Percentiles rank a stretch among this genome's conserved stretches.
phyloP scores from a whole-genome alignment of 768 basidiomycete species.

The Lactifluus subvellereus region DNA sequence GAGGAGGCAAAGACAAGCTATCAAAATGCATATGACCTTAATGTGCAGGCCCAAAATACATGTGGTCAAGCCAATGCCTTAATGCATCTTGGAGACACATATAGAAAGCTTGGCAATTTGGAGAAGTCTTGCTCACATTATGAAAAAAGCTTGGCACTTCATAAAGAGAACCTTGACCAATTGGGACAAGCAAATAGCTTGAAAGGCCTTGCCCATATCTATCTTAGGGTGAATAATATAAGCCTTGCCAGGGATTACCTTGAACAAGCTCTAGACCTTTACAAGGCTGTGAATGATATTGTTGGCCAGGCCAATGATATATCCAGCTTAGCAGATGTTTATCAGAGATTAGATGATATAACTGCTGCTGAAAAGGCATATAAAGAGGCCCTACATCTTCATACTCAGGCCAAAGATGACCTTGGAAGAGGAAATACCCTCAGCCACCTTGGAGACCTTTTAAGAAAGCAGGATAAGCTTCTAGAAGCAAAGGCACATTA shows the following conservation, averaged over 20 bases:
- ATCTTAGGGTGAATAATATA: slow-evolving; percentile 11
- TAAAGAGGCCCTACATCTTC: slow-evolving; percentile 4
- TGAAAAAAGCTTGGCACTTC: background rate
- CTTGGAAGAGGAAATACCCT: slow-evolving; percentile 18
- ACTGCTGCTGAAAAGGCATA: slow-evolving; percentile 7
- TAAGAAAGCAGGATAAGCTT: slow-evolving; percentile 15
- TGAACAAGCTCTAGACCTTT: slow-evolving; percentile 3
- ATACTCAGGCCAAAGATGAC: slow-evolving; percentile 8
- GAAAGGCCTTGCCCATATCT: slow-evolving; percentile 14
- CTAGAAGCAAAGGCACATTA: slow-evolving; percentile 9
- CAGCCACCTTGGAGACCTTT: slow-evolving; percentile 17
- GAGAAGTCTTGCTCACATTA: slow-evolving; percentile 4
- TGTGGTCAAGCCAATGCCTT: slow-evolving; percentile 21
- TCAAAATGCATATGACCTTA: slow-evolving; percentile 6
- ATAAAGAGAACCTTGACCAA: background rate
- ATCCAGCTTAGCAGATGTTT: slow-evolving; percentile 11
- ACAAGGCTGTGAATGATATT: slow-evolving; percentile 12
- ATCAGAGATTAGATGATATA: slow-evolving; percentile 8
- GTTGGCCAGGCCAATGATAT: slow-evolving; percentile 19
- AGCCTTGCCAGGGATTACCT: slow-evolving; percentile 4
- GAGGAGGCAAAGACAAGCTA: slow-evolving; percentile 6
- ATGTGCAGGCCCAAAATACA: background rate
- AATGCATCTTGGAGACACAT: slow-evolving; percentile 16
- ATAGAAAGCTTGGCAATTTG: slow-evolving; percentile 11
- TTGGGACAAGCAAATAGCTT: slow-evolving; percentile 19